Evolutionary conservation across 2,329 filamentous ascomycete species (phyloP), one percentile per base, ranked within the genome.

Genomic region (Fusarium sp.): DNA sequence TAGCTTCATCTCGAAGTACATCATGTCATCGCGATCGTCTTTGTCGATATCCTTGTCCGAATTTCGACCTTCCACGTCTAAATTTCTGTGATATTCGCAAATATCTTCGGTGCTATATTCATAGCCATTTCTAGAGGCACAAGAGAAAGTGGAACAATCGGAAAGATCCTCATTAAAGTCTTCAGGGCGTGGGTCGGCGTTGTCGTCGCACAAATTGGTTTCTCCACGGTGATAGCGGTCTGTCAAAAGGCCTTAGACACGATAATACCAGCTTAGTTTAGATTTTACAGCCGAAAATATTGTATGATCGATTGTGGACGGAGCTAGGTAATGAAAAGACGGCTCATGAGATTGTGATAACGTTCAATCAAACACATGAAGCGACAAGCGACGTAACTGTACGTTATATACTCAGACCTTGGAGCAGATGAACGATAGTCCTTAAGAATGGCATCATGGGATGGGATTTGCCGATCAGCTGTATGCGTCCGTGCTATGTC

Each of bases 21-120:
- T 2, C 5, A 51, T 2, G 12, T 35, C 44, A 22, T 0, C 0
- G 1, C 18, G 13, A 28, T 28, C 26, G 9, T 48, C 6, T 1
- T 11, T 2, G 45, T 48, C 45, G 26, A 48, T 20, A 12, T 48
- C 20, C 20, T 48, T 28, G 45, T 48, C 45, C 5, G 45, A 22
- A 28, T 28, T 13, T 48, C 13, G 45, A 4, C 26, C 20, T 15
- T 48, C 26, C 6, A 0, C 5, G 18, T 28, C 45, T 5, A 28
- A 2, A 0, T 22, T 22, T 10, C 8, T 51, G 22, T 51, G 15
- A n/a, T 35, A 51, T 9, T 33, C 22, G 31, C 48, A 51, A 7
- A n/a, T 18, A 24, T 35, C 11, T 13, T 33, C 28, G 28, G 31
- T 51, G 22, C 22, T 15, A 51, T 51, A 20, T 0, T 33, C 26